These are phyloP conservation scores for Coemansia sp. DNA, from an alignment of 192 early-diverging fungal genomes.

Conservation along the genomic window DNA sequence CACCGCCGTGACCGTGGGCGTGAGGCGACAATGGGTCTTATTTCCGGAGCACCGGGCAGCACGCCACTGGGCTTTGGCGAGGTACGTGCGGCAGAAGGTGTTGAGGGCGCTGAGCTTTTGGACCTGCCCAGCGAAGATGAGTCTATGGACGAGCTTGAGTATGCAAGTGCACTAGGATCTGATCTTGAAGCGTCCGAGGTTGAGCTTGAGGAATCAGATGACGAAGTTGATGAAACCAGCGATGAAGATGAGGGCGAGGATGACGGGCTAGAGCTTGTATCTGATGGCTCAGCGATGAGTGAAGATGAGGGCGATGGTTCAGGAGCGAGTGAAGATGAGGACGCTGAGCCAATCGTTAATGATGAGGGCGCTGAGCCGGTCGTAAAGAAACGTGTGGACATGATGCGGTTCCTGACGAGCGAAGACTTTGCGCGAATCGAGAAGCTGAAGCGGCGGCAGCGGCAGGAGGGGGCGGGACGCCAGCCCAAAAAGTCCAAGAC, in stretches of 20 bases:
- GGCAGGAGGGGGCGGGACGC: constrained; percentile 27
- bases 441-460: constrained; percentile 67
- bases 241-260: constrained; percentile 40
- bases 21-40: constrained; percentile 72
- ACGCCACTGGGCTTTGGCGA: constrained; percentile 70
- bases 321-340: constrained; percentile 47
- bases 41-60: constrained; percentile 51
- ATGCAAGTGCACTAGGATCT: constrained; percentile 13
- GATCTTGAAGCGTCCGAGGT: constrained; percentile 1
- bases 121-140: constrained; percentile 39
- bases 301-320: constrained; percentile 51
- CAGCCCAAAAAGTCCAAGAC: constrained; percentile 5
- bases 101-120: constrained; percentile 82
- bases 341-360: constrained; percentile 4
- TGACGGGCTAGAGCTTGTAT: constrained; percentile 2
- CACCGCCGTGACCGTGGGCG: constrained; percentile 92
- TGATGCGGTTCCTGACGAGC: constrained; percentile 62
- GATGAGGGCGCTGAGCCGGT: neutral
- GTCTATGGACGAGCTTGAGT: constrained; percentile 17
- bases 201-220: constrained; percentile 7
- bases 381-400: constrained; percentile 67
- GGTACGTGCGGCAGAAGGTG: constrained; percentile 60
- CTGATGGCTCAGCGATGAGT: constrained; percentile 28
- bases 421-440: constrained; percentile 85
- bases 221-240: constrained; percentile 31